Base-by-base conservation (phyloP, 768 basidiomycete genomes). In the Phlebiopsis gigantea region DNA sequence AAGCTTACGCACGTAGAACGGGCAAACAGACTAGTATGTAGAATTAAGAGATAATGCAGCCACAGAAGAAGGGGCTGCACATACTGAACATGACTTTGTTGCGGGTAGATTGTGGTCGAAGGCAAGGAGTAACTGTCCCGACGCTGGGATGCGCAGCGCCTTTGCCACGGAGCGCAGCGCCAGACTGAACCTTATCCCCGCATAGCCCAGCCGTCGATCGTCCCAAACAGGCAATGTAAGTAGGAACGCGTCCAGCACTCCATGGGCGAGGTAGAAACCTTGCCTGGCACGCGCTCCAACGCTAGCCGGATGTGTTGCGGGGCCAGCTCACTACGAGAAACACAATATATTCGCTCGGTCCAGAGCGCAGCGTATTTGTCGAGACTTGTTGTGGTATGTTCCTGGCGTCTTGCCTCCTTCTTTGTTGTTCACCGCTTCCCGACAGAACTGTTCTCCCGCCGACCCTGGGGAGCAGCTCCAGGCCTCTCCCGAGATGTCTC, bases 1-100 rank as follows among this genome's bases (percentile, higher is more conserved):
- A 25, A 39, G 41, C 9, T 14, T 17, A 59, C 67, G 52, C 52
- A 75, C 73, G 71, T 19, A 72, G 57, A 45, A 74, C 63, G 34
- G 73, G 73, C 9, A 75, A 26, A 53, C 67, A 75, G 55, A 73
- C 72, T 74, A 49, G 56, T 6, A 22, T 9, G 55, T 7, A 34
- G 22, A 29, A n/a, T 29, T 25, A 46, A 24, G 21, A 31, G 25
- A 39, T 49, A n/a, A n/a, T n/a, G n/a, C 15, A 56, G 47, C 31
- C 28, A 50, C 29, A 12, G 28, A 15, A 1, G 21, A 34, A 22
- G n/a, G n/a, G 19, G 22, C 42, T 29, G 24, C 12, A 64, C 70
- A 54, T 49, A 71, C 70, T 66, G 58, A 70, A 39, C 66, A 67
- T 68, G 46, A 12, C 51, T 15, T 15, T 19, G 46, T 59, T 44